Conservation (phyloP, 2,329 filamentous ascomycete species). For the Arthrobotrys sphaeroides region DNA sequence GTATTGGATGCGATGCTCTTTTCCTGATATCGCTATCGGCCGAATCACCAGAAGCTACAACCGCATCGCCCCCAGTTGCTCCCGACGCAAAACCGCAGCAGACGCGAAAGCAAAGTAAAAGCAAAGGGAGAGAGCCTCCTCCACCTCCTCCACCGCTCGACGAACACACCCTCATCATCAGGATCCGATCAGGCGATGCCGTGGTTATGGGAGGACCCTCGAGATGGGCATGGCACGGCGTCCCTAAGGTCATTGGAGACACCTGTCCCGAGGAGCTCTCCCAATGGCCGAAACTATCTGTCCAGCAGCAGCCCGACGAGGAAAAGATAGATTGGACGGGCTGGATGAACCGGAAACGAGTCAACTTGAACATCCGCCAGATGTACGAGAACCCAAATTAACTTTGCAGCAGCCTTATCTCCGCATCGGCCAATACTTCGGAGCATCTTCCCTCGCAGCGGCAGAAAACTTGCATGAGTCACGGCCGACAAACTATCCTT, state of each 20-base stretch:
- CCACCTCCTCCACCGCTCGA: constrained; percentile 51
- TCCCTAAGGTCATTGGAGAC: constrained; percentile 81
- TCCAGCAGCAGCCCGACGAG: constrained; percentile 66
- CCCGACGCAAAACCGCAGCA: constrained; percentile 8
- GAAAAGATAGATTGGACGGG: constrained; percentile 72
- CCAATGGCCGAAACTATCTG: constrained; percentile 68
- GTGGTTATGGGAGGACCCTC: constrained; percentile 86
- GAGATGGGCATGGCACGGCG: constrained; percentile 92
- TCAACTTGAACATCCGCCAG: constrained; percentile 93
- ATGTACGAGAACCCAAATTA: constrained; percentile 67
- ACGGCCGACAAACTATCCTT: constrained; percentile 7
- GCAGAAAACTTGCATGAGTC: constrained; percentile 33
- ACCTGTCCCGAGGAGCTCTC: constrained; percentile 80
- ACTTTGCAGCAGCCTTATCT: background rate
- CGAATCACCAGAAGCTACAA: background rate
- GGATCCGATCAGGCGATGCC: constrained; percentile 83
- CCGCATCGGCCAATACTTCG: constrained; percentile 4
- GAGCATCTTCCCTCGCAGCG: background rate
- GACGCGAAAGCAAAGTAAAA: constrained; percentile 58
- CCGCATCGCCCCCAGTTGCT: background rate
- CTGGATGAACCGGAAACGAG: constrained; percentile 87
- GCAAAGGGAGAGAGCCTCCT: constrained; percentile 41
- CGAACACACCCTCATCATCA: constrained; percentile 67
- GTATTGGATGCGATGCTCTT: constrained; percentile 86
- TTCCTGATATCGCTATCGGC: constrained; percentile 78